Percentiles rank a stretch among this genome's conserved stretches.
phyloP scores from a whole-genome alignment of 345 rosid genomes.

The Trapa bicornis region DNA sequence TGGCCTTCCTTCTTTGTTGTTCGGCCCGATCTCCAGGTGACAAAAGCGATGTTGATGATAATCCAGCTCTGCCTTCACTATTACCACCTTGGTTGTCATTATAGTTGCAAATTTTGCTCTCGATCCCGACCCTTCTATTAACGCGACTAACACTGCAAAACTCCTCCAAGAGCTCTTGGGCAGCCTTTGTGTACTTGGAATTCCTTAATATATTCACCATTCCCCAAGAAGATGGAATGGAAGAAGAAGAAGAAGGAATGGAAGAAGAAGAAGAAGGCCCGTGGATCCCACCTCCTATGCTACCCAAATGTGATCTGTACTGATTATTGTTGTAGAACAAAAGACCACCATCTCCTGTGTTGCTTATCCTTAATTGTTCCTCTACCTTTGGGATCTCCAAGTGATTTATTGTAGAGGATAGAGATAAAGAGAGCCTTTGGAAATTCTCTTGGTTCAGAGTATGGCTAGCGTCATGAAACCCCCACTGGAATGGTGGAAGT shows the following conservation, averaged over 20 bases:
- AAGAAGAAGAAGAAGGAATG: neutral
- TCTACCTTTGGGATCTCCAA: slow-evolving; percentile 71
- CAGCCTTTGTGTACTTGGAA: slow-evolving; percentile 58
- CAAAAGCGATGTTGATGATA: slow-evolving; percentile 46
- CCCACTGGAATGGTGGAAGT: slow-evolving; percentile 4
- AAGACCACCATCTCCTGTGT: slow-evolving; percentile 30
- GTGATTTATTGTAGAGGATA: slow-evolving; percentile 61
- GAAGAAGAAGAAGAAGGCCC: slow-evolving; percentile 11
- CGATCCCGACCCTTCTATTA: slow-evolving; percentile 51
- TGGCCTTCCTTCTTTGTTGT: slow-evolving; percentile 82
- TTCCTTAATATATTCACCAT: slow-evolving; percentile 45
- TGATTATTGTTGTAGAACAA: slow-evolving; percentile 29
- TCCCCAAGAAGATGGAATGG: slow-evolving; percentile 38
- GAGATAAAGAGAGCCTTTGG: slow-evolving; percentile 74
- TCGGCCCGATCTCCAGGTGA: slow-evolving; percentile 75
- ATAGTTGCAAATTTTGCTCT: slow-evolving; percentile 40
- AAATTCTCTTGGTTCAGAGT: slow-evolving; percentile 35
- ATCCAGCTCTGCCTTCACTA: slow-evolving; percentile 22
- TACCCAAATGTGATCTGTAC: slow-evolving; percentile 24
- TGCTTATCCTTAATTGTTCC: slow-evolving; percentile 38
- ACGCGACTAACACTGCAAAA: slow-evolving; percentile 48
- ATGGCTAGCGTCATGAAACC: slow-evolving; percentile 41
- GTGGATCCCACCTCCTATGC: neutral
- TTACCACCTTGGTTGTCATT: neutral
- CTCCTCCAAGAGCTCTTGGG: slow-evolving; percentile 79